Evolutionary conservation across 768 basidiomycete genomes (phyloP).

Genomic region (Strobilomyces confusus): DNA sequence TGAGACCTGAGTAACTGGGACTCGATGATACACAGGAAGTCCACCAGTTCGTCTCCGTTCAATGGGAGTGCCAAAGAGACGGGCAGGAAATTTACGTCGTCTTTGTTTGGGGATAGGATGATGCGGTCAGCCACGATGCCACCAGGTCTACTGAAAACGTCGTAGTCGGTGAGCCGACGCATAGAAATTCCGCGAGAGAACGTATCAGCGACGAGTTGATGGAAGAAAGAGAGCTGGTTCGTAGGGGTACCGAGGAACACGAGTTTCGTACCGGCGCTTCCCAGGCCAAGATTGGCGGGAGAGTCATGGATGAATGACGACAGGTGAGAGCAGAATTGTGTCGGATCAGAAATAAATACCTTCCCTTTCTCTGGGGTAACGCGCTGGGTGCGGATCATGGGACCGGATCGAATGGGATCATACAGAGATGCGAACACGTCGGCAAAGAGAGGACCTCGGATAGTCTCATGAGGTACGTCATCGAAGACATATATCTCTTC

Average conservation of each 20-base stretch:
- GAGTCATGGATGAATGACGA: constrained; percentile 24
- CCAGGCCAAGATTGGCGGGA: constrained; percentile 24
- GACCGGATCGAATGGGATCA: constrained; percentile 32
- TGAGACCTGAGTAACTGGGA: constrained; percentile 76
- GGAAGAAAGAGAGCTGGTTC: constrained; percentile 43
- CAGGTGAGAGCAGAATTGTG: constrained; percentile 43
- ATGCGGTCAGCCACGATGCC: constrained; percentile 69
- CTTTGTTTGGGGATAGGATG: constrained; percentile 51
- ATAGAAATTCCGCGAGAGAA: constrained; percentile 50
- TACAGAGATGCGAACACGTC: constrained; percentile 66
- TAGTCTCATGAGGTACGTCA: constrained; percentile 61
- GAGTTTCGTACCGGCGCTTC: constrained; percentile 36
- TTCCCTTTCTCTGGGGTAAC: constrained; percentile 55
- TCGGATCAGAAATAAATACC: constrained; percentile 43
- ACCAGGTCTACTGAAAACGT: constrained; percentile 69
- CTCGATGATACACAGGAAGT: constrained; percentile 76
- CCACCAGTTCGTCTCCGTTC: constrained; percentile 46
- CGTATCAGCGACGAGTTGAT: constrained; percentile 52
- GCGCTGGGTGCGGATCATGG: constrained; percentile 51
- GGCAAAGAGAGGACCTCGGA: constrained; percentile 64
- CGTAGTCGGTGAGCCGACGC: constrained; percentile 65
- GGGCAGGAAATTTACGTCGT: constrained; percentile 41
- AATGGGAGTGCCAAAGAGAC: constrained; percentile 57
- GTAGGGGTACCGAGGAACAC: constrained; percentile 52
- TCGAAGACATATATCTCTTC: constrained; percentile 69